Conservation (phyloP, 176 grass and related monocot genomes). For the Aegilops tauschii region DNA sequence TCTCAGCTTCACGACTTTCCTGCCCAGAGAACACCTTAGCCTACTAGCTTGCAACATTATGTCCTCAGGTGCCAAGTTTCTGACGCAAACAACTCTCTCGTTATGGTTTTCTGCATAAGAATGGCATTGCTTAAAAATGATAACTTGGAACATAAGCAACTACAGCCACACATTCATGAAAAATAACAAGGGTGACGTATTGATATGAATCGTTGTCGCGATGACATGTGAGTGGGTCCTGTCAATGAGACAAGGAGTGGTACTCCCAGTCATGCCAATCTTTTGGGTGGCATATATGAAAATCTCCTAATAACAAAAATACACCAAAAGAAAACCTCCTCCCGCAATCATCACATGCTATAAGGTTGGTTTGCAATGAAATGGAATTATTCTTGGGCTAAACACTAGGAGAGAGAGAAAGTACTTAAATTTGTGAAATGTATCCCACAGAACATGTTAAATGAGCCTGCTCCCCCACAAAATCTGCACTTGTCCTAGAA, state of each 20-base stretch:
- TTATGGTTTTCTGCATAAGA: slow-evolving; percentile 72
- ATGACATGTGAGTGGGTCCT: not conserved
- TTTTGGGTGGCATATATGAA: not conserved
- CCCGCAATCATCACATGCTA: not conserved
- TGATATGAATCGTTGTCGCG: not conserved
- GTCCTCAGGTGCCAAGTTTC: slow-evolving; percentile 69
- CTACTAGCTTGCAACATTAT: slow-evolving; percentile 72
- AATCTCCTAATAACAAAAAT: not conserved
- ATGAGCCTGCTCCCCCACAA: not conserved
- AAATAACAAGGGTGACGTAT: not conserved
- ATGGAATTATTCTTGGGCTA: not conserved
- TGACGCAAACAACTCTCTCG: slow-evolving; percentile 71
- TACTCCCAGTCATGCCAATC: not conserved
- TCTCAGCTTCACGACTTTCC: slow-evolving; percentile 88
- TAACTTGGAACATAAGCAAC: not conserved
- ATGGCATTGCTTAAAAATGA: not conserved
- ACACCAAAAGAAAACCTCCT: not conserved
- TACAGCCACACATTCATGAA: not conserved
- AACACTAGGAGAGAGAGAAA: not conserved
- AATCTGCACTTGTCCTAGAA: not conserved
- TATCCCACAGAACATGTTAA: not conserved
- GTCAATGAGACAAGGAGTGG: not conserved
- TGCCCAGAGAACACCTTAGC: slow-evolving; percentile 74
- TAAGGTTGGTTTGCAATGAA: slow-evolving; percentile 2
- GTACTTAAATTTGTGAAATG: not conserved